Evolutionary conservation across 768 basidiomycete species (phyloP), one percentile per base, ranked within the genome.

Genomic region (Exidia glandulosa): DNA sequence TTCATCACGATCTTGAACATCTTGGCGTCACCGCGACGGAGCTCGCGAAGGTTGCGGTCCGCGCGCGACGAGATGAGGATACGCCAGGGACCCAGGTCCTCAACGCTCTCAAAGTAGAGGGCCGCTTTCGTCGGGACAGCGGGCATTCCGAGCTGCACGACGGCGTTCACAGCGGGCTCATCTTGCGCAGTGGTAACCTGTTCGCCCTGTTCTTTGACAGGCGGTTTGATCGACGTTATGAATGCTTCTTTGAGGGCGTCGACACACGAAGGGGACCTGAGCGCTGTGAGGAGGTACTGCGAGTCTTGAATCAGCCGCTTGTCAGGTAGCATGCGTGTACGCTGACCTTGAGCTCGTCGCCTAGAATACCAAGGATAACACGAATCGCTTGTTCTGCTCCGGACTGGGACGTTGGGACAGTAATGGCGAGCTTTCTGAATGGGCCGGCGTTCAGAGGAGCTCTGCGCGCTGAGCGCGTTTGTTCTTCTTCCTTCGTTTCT

Each of bases 81-180:
- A 0, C 72, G 71, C 87, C 86, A 88, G 27, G 79, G 76, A 2
- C 87, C 86, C 47, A 87, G 85, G 0, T 80, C 81, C 7, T 79
- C 74, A 0, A 79, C 76, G 41, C 75, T 81, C 29, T 84, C 79
- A 60, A 84, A 84, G 66, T 84, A 78, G 1, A 85, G 69, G 0
- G 81, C 82, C 64, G 82, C 78, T 67, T 80, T 85, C 74, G 83
- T 76, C 0, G 83, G 25, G 13, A 68, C 65, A 31, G n/a, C 32
- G 60, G 16, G 19, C 69, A 63, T 14, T 63, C 56, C 30, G 54
- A 23, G 23, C 36, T 62, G 37, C 5, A 16, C 19, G 25, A 13
- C 14, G 23, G n/a, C 25, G 16, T 31, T n/a, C n/a, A n/a, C n/a
- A n/a, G n/a, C 23, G 45, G 29, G 3, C 63, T 63, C 2, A 71